Evolutionary conservation across 1,139 yeast genomes (phyloP).

Genomic region (Pichia sp.): DNA sequence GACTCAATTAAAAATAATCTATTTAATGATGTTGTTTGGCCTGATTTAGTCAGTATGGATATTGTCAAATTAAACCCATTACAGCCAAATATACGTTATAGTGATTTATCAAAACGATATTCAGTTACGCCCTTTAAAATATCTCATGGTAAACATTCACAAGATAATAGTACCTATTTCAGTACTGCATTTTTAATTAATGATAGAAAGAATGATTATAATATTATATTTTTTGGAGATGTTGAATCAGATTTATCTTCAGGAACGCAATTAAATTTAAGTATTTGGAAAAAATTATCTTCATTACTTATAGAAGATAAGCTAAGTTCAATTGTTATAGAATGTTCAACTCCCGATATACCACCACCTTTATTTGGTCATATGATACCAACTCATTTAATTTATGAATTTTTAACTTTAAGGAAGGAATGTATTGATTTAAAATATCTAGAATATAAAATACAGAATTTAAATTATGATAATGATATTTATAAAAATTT

Average conservation of each 20-base stretch:
- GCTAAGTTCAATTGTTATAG: conserved; percentile 58
- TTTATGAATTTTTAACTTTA: conserved; percentile 49
- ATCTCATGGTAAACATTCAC: conserved; percentile 31
- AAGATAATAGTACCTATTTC: conserved; percentile 22
- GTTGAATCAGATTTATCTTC: conserved; percentile 62
- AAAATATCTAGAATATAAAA: conserved; percentile 5
- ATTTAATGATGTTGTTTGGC: conserved; percentile 81
- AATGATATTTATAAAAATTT: conserved; percentile 11
- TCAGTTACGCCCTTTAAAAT: conserved; percentile 27
- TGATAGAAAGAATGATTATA: conserved; percentile 25
- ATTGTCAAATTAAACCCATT: conserved; percentile 14
- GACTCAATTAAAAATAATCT: conserved; percentile 47
- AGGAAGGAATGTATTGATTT: conserved; percentile 23
- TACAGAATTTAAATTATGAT: conserved; percentile 16
- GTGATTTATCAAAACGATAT: conserved; percentile 24
- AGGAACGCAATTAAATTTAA: conserved; percentile 35
- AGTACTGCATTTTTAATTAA: conserved; percentile 32
- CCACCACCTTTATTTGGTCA: conserved; percentile 65
- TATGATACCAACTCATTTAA: conserved; percentile 58
- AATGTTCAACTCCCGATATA: conserved; percentile 62
- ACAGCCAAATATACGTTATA: not conserved
- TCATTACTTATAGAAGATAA: conserved; percentile 35
- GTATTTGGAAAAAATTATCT: conserved; percentile 55
- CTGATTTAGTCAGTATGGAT: conserved; percentile 43
- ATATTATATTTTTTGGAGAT: conserved; percentile 68